A percentile compares a stretch with the other conserved stretches of the same genome.
phyloP scores from a whole-genome alignment of 2,329 filamentous ascomycete species.

The Albifimbria verrucaria region DNA sequence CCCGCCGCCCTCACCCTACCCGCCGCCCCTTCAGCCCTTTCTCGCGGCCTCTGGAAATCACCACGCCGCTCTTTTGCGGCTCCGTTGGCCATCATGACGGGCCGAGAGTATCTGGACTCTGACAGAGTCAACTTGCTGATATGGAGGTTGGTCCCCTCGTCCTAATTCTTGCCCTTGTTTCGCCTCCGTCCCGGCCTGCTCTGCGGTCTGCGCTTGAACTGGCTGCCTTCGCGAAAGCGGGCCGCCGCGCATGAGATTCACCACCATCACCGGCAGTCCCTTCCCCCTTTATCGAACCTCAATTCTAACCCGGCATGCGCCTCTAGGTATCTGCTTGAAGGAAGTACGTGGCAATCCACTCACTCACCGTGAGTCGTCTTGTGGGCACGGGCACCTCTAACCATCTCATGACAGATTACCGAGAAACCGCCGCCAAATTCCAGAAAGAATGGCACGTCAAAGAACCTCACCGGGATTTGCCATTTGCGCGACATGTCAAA shows the following conservation, averaged over 20 bases:
- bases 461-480: constrained; percentile 59
- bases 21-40: constrained; percentile 10
- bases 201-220: constrained; percentile 16
- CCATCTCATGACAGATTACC: constrained; percentile 51
- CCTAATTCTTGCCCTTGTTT: constrained; percentile 24
- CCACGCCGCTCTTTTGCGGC: constrained; percentile 25
- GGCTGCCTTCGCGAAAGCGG: constrained; percentile 10
- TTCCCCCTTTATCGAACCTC: constrained; percentile 1
- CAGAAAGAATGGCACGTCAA: constrained; percentile 66
- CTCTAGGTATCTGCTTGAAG: constrained; percentile 57
- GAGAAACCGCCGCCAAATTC: constrained; percentile 64
- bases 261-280: background rate
- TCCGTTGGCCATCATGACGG: constrained; percentile 39
- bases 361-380: background rate
- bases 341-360: constrained; percentile 47
- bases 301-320: constrained; percentile 6
- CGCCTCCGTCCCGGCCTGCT: constrained; percentile 17
- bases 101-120: constrained; percentile 61
- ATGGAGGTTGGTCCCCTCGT: constrained; percentile 70
- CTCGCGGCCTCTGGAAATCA: constrained; percentile 7
- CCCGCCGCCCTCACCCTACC: background rate
- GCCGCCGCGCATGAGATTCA: constrained; percentile 1
- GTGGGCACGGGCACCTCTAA: constrained; percentile 13
- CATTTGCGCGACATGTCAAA: constrained; percentile 63
- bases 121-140: constrained; percentile 68